Conservation (phyloP, 23 red algal genomes). For the Gracilaria gracilis region DNA sequence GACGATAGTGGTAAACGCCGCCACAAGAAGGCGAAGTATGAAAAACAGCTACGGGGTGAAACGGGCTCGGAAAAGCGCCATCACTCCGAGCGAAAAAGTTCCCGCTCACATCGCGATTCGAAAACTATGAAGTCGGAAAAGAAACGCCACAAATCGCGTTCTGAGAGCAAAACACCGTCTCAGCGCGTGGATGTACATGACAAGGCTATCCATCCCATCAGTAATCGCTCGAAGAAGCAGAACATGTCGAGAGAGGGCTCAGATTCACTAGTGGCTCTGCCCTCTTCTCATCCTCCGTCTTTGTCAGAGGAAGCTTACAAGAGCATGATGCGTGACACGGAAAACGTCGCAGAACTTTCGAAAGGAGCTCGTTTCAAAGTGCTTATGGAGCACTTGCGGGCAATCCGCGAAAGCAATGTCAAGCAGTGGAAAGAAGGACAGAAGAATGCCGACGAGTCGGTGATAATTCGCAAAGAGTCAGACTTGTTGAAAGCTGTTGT, state of each 20-base stretch:
- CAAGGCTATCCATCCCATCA: not conserved
- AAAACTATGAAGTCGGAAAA: not conserved
- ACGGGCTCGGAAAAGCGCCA: not conserved
- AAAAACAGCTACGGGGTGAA: not conserved
- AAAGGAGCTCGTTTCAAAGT: conserved; percentile 23
- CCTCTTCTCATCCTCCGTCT: conserved; percentile 22
- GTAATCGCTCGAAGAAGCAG: not conserved
- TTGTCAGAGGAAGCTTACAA: conserved; percentile 38
- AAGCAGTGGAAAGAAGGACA: conserved; percentile 27
- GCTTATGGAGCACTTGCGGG: conserved; percentile 21
- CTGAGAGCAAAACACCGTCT: not conserved
- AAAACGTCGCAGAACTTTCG: not conserved
- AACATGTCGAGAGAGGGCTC: not conserved
- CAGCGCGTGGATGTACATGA: not conserved
- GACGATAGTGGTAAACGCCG: not conserved
- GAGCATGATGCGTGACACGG: conserved; percentile 38
- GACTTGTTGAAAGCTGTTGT: not conserved
- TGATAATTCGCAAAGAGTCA: conserved; percentile 3
- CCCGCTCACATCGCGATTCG: not conserved
- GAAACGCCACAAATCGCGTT: not conserved
- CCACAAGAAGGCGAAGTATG: not conserved
- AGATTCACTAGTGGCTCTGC: not conserved
- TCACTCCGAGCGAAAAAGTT: not conserved
- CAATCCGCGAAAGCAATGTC: conserved; percentile 21
- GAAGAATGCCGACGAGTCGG: not conserved